Conservation (phyloP, 257 asterid species). For the Plantago elongata region DNA sequence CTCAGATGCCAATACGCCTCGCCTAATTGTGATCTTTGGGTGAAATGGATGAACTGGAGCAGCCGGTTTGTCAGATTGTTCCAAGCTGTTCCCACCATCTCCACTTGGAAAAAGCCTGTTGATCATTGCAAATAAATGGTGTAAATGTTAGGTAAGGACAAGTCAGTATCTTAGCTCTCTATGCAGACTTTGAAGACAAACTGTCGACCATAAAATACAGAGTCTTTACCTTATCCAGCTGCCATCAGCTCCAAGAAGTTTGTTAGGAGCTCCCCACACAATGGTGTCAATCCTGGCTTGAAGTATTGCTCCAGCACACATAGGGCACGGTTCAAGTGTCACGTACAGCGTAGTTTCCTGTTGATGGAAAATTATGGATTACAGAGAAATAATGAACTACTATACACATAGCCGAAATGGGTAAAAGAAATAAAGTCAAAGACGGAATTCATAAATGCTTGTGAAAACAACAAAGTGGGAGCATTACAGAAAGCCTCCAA, state of each 20-base stretch:
- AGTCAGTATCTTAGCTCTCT: too few relatives aligned
- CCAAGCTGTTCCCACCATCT: constrained; percentile 44
- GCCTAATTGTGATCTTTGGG: constrained; percentile 65
- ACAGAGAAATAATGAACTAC: background rate
- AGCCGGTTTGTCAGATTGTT: constrained; percentile 54
- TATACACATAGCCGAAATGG: background rate
- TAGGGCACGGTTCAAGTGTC: constrained; percentile 98
- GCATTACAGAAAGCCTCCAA: constrained; percentile 92
- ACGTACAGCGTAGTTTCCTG: constrained; percentile 84
- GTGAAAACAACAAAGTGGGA: constrained; percentile 19
- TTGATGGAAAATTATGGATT: constrained; percentile 4
- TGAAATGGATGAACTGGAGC: constrained; percentile 97
- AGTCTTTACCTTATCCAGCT: constrained; percentile 89
- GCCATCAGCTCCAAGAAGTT: constrained; percentile 99
- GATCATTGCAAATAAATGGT: background rate
- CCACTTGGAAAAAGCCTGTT: constrained; percentile 84
- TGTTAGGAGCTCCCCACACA: constrained; percentile 99
- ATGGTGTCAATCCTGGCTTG: constrained; percentile 90
- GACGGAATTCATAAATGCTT: constrained; percentile 15
- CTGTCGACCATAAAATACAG: background rate
- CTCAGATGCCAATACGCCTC: constrained; percentile 71
- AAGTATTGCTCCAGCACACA: constrained; percentile 99
- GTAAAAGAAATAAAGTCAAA: background rate
- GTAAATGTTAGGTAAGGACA: background rate
- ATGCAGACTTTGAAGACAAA: too few relatives aligned